A percentile compares a stretch with the other conserved stretches of the same genome.
Conservation (phyloP, 495 filamentous ascomycete genomes). For the Baudoinia panamericana region DNA sequence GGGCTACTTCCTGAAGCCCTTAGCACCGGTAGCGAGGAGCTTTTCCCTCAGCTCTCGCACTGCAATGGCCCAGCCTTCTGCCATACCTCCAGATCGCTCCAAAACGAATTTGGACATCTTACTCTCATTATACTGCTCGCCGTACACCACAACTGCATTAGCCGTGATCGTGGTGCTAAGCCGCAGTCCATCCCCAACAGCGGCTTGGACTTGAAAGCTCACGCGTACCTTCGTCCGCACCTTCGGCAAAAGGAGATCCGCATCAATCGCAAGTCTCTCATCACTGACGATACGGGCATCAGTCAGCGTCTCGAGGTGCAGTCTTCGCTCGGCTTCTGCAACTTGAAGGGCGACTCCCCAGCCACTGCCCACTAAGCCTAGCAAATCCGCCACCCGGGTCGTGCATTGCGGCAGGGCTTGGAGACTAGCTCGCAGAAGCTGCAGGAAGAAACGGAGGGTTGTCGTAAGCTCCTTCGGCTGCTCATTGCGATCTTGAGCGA, state of each 20-base stretch:
- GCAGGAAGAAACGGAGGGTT: slow-evolving; percentile 58
- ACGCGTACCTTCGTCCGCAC: slow-evolving; percentile 50
- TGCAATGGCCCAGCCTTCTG: slow-evolving; percentile 40
- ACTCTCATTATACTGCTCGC: slow-evolving; percentile 48
- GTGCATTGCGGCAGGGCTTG: slow-evolving; percentile 39
- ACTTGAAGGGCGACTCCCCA: slow-evolving; percentile 48
- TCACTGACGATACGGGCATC: slow-evolving; percentile 42
- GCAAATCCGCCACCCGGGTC: slow-evolving; percentile 40
- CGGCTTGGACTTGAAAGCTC: slow-evolving; percentile 39
- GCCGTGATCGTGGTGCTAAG: slow-evolving; percentile 27
- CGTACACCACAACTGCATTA: slow-evolving; percentile 47
- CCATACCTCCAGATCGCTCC: slow-evolving; percentile 20
- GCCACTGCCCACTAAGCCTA: slow-evolving; percentile 39
- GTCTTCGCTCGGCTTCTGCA: slow-evolving; percentile 39
- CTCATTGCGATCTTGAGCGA: slow-evolving; percentile 31
- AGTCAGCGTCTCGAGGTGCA: slow-evolving; percentile 43
- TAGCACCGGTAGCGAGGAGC: slow-evolving; percentile 43
- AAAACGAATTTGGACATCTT: slow-evolving; percentile 49
- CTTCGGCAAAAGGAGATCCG: slow-evolving; percentile 42
- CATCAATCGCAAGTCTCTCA: slow-evolving; percentile 39
- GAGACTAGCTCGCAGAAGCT: slow-evolving; percentile 46
- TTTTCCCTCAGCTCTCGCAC: slow-evolving; percentile 43
- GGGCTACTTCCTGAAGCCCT: slow-evolving; percentile 26
- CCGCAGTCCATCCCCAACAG: slow-evolving; percentile 17
- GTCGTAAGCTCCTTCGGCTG: slow-evolving; percentile 31